Evolutionary conservation across 345 rosid genomes (phyloP), one percentile per base, ranked within the genome.

Genomic region (Syzygium aromaticum): DNA sequence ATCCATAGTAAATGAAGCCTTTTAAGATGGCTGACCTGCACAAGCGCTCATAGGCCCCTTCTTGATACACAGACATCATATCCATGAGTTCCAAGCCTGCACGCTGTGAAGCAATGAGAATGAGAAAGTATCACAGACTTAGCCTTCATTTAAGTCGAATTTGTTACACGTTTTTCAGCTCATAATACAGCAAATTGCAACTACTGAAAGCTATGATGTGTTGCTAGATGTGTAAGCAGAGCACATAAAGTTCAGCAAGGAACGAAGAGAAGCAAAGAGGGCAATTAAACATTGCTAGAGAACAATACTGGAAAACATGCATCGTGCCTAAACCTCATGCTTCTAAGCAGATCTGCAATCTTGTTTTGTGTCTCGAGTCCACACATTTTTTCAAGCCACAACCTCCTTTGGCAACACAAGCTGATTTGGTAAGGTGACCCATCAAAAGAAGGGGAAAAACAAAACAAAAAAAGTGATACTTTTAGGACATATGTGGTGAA

Each of bases 1-100:
- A 38, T 14, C 25, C 49, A 19, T 33, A 73, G 14, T 73, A 73
- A 73, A 33, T 73, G 49, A 73, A 73, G 49, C 80, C 25, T 33
- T 73, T 33, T 73, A 51, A 87, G 86, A 59, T 10, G 77, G 53
- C 38, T 89, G 88, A 96, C 99, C 99, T 95, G 96, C 99, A 98
- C 40, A 98, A 95, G 54, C 98, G 98, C 89, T 98, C 99, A 90
- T 95, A 98, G 25, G 99, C 99, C 90, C 99, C 99, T 93, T 98
- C 99, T 92, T 96, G 99, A 91, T 95, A 94, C 89, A 95, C 94
- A 54, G 99, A 98, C 99, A 98, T 98, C 97, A 98, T 96, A 92
- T 96, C 98, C 99, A 98, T 98, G 88, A 98, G 92, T 90, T 98
- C 99, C 94, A 98, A 90, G 56, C 99, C 99, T 51, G 99, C 99